These are phyloP conservation scores for Pyricularia grisea DNA, from an alignment of 2,329 filamentous ascomycete genomes.

Conservation along the genomic window DNA sequence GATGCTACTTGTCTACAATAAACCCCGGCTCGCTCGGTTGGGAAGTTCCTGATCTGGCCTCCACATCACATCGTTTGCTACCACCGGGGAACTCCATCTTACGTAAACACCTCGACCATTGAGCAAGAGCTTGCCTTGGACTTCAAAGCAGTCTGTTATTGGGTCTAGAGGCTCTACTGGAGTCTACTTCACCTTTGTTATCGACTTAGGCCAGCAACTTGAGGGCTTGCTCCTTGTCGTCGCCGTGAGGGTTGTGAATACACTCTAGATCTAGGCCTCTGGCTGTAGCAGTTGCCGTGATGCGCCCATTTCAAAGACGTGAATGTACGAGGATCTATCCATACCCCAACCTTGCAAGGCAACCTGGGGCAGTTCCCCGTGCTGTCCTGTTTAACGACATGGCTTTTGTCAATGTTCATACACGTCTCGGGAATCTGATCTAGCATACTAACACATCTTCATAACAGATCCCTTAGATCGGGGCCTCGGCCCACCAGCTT, in stretches of 20 bases:
- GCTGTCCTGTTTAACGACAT: not conserved
- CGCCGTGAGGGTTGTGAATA: not conserved
- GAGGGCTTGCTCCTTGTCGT: not conserved
- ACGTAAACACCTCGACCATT: not conserved
- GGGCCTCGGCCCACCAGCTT: conserved; percentile 35
- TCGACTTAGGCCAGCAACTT: not conserved
- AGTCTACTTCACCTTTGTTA: not conserved
- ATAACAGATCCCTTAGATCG: conserved; percentile 43
- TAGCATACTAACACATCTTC: conserved; percentile 22
- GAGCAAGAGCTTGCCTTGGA: not conserved
- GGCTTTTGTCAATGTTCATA: not conserved
- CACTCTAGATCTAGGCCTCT: not conserved
- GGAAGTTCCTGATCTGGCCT: not conserved
- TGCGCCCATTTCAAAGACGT: not conserved
- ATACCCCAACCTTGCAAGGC: not conserved
- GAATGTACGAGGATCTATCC: not conserved
- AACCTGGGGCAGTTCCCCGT: not conserved
- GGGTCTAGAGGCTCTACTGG: not conserved
- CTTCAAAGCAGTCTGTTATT: not conserved
- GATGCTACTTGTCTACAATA: not conserved
- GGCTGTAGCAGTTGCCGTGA: not conserved
- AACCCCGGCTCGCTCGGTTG: not conserved
- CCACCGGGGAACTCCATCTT: not conserved
- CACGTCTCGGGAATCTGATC: not conserved
- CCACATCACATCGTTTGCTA: not conserved